phyloP scores from a whole-genome alignment of 305 asterid genomes.

The Ajuga reptans region DNA sequence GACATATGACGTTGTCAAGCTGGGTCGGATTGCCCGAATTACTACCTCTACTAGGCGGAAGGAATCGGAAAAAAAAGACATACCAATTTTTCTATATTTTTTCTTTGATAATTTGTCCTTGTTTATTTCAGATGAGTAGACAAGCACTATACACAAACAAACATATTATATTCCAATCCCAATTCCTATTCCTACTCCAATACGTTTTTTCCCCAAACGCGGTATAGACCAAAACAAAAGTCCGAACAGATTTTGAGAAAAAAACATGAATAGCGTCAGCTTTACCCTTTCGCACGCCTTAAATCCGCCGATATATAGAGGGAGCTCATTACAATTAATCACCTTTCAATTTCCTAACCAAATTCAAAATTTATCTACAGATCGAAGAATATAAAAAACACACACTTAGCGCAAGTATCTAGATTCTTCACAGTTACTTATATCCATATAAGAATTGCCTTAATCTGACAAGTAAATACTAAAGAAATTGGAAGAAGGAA shows the following conservation, averaged over 20 bases:
- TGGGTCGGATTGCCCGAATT: no score
- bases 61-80: no score
- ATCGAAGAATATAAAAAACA: neutral
- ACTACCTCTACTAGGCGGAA: no score
- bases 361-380: neutral
- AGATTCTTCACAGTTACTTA: neutral
- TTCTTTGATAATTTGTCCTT: no score
- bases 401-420: neutral
- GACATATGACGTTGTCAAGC: no score
- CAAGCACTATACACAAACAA: no score
- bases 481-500: neutral
- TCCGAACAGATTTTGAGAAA: neutral
- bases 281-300: conserved; percentile 24
- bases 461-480: neutral
- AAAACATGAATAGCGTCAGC: neutral
- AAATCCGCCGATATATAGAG: neutral
- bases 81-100: no score
- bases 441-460: neutral
- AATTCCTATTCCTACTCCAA: no score
- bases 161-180: no score
- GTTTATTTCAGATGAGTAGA: no score
- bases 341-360: neutral
- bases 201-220: no score
- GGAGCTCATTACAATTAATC: neutral
- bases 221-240: conserved; percentile 16